Evolutionary conservation across 495 filamentous ascomycete species (phyloP), one percentile per base, ranked within the genome.

Genomic region (Penicillium angulare): DNA sequence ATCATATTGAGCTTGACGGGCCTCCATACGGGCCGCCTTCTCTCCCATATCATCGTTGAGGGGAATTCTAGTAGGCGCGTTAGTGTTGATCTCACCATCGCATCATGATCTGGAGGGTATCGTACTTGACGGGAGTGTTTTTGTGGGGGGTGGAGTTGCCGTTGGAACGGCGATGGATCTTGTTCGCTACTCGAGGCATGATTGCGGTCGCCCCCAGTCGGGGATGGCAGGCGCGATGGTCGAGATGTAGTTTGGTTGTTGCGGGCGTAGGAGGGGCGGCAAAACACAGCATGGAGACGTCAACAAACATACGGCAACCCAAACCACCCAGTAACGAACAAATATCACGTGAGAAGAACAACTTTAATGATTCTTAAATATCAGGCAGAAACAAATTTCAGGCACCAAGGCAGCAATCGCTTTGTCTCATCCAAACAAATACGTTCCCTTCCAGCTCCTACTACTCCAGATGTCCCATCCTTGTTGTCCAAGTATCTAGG

Each of bases 41-140:
- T 99, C 93, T 45, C 83, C 83, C 52, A 83, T 82, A 73, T 99
- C 93, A 79, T 99, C 93, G 70, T 97, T 97, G 33, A 99, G 80
- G 8, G 95, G 92, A 47, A 98, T 95, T 49, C 78, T 80, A 42
- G 40, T 43, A n/a, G 38, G 58, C 33, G 29, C 54, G 54, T 55
- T 51, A 46, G 45, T 34, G 16, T 16, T 55, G 23, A 49, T 34
- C 29, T 26, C 38, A 26, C 23, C 8, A 39, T 26, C 32, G 20
- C 33, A 26, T 16, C 35, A 24, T 23, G 7, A 26, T 21, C 13
- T 29, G 26, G 41, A 45, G 34, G 27, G 35, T 24, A 61, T 82
- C 13, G 55, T 78, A 88, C 85, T 87, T 89, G 27, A 89, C 67
- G 24, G 86, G 84, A 10, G 86, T 86, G 62, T 61, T 82, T 74